A percentile compares a stretch with the other conserved stretches of the same genome.
phyloP scores from a whole-genome alignment of 495 filamentous ascomycete genomes.

The Talaromyces liani region DNA sequence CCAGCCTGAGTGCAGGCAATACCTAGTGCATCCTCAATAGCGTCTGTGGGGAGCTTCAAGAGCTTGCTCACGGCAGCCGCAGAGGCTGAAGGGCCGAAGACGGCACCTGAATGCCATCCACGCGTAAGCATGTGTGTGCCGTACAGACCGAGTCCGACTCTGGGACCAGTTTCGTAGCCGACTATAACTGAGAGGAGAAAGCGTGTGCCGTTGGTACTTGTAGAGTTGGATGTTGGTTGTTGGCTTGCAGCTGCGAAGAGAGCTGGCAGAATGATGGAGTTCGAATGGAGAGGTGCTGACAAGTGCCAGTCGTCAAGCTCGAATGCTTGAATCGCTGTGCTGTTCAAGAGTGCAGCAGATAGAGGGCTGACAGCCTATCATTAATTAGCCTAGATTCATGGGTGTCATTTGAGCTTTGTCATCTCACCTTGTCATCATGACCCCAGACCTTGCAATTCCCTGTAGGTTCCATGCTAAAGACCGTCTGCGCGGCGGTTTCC shows the following conservation, averaged over 20 bases:
- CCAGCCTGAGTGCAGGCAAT: too few species aligned
- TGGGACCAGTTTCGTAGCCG: slow-evolving; percentile 33
- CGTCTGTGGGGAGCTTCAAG: too few species aligned
- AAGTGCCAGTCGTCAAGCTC: slow-evolving; percentile 39
- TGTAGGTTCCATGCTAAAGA: slow-evolving; percentile 25
- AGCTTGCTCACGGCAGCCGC: slow-evolving; percentile 28
- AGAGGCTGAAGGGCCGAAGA: slow-evolving; percentile 34
- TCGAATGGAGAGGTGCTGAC: slow-evolving; percentile 28
- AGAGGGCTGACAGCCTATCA: slow-evolving; percentile 12
- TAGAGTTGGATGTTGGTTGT: not conserved
- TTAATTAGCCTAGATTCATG: too few species aligned
- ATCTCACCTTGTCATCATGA: not conserved
- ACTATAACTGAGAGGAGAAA: slow-evolving; percentile 30
- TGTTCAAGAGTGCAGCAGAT: slow-evolving; percentile 33
- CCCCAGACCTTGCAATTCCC: slow-evolving; percentile 26
- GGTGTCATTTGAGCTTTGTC: too few species aligned
- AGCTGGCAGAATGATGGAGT: slow-evolving; percentile 28
- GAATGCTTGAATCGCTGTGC: slow-evolving; percentile 33
- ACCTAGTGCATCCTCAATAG: too few species aligned
- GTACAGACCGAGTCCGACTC: slow-evolving; percentile 32
- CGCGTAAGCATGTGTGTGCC: slow-evolving; percentile 28
- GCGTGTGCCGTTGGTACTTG: slow-evolving; percentile 8
- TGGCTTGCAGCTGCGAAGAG: slow-evolving; percentile 28
- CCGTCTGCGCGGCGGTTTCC: slow-evolving; percentile 24
- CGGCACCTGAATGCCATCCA: slow-evolving; percentile 39